Percentiles rank a stretch among this genome's conserved stretches.
phyloP scores from a whole-genome alignment of 2,329 filamentous ascomycete genomes.

The Cladophialophora exuberans region DNA sequence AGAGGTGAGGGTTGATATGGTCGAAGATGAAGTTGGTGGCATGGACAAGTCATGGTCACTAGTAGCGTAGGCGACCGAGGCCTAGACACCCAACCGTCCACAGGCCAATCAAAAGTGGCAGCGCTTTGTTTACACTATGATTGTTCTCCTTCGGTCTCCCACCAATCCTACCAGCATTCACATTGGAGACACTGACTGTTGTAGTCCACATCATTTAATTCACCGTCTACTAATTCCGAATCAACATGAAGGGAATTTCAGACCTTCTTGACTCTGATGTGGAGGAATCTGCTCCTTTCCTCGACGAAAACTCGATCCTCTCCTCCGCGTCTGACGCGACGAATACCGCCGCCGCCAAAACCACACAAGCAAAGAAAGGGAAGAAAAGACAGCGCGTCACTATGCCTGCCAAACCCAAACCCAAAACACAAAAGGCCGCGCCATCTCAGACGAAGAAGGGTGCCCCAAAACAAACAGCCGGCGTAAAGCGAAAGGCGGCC shows the following conservation, averaged over 20 bases:
- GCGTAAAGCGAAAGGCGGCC: conserved; percentile 38
- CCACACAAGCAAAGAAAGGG: conserved; percentile 23
- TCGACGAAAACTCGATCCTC: conserved; percentile 37
- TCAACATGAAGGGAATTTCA: conserved; percentile 43
- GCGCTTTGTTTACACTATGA: conserved; percentile 6
- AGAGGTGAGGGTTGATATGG: not conserved
- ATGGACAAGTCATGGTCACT: no score
- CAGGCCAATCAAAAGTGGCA: not conserved
- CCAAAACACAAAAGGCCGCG: conserved; percentile 43
- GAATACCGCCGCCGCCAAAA: conserved; percentile 29
- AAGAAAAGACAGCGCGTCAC: conserved; percentile 32
- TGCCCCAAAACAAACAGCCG: conserved; percentile 40
- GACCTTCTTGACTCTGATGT: conserved; percentile 52
- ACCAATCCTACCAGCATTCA: not conserved
- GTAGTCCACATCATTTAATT: not conserved
- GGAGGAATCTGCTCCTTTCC: conserved; percentile 44
- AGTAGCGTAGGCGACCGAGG: not conserved
- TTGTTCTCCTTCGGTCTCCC: not conserved
- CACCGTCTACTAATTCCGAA: not conserved
- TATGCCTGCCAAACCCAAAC: conserved; percentile 40
- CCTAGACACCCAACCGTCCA: not conserved
- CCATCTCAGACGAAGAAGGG: conserved; percentile 50
- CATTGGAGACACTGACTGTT: not conserved
- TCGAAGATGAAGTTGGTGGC: not conserved
- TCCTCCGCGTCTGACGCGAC: conserved; percentile 30